Base-by-base conservation (phyloP, 2,329 filamentous ascomycete genomes). In the Monosporascus sp. region DNA sequence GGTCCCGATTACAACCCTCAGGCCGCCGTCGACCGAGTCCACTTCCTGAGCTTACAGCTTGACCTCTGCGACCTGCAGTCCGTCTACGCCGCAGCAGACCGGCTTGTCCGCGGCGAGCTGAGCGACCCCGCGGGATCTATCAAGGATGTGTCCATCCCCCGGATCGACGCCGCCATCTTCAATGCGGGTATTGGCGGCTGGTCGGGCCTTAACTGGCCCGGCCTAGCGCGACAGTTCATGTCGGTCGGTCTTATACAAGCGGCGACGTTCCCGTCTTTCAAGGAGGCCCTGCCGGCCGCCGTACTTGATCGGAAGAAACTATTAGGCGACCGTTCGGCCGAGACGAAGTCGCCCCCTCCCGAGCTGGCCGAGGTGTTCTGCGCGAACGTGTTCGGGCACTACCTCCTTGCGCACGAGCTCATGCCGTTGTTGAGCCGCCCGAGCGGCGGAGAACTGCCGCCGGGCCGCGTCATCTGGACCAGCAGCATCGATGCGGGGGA, bases 371-470 rank as follows among this genome's bases (percentile, higher is more conserved):
- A 90, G 60, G 84, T 96, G 18, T 99, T 97, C 68, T 88, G 87
- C 68, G 87, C 93, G 49, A 97, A 97, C 66, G 81, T 96, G 31
- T 97, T 99, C 67, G 94, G 94, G 0, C 94, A 99, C 73, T 97
- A 99, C 68, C 74, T 97, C 65, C 83, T 99, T 24, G 83, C 84
- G 17, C 92, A 96, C 69, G 84, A 87, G 65, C 79, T 97, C 11
- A 79, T 88, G 60, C 87, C 90, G 0, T 76, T 97, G 11, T 79
- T 99, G 61, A 73, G 75, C 63, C 75, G 82, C 49, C 64, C 70
- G 17, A 62, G 64, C 41, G 58, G 71, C 53, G 58, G 71, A 40
- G 66, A 75, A n/a, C 7, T 46, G 4, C 53, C 71, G 1, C 74
- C 76, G 0, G 88, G 85, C 8, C 84, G 91, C 49, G 80, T 99